phyloP scores from a whole-genome alignment of 1,284 basidiomycete genomes.

The Ganoderma multipileum region DNA sequence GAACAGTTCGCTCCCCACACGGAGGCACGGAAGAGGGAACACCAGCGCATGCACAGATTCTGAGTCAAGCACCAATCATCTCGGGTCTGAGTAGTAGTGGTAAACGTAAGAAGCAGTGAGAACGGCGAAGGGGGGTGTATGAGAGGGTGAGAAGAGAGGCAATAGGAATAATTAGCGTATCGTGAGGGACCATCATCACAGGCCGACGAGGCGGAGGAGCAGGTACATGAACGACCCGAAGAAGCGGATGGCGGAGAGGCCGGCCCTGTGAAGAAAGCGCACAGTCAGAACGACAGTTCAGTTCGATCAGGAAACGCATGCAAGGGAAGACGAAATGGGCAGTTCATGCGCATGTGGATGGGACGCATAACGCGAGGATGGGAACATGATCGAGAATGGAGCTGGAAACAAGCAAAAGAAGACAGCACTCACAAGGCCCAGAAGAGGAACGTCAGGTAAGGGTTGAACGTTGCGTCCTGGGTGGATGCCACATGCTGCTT shows the following conservation, averaged over 20 bases:
- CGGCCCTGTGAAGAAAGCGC: conserved; percentile 56
- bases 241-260: conserved; percentile 81
- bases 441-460: conserved; percentile 86
- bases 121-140: not conserved
- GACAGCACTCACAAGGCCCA: conserved; percentile 69
- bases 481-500: conserved; percentile 54
- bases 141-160: not conserved
- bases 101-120: not conserved
- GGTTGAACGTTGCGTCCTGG: conserved; percentile 73
- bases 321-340: not conserved
- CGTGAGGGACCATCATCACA: conserved; percentile 30
- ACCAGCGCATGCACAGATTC: not conserved
- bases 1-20: conserved; percentile 18
- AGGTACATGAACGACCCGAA: conserved; percentile 80
- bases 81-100: not conserved
- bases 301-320: not conserved
- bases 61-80: not conserved
- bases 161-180: conserved; percentile 19
- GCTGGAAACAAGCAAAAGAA: not conserved
- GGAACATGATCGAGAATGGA: not conserved
- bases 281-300: conserved; percentile 7
- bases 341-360: not conserved
- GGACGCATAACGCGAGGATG: not conserved
- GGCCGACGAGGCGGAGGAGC: conserved; percentile 73
- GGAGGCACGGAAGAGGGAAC: not conserved